Evolutionary conservation across 2,329 filamentous ascomycete genomes (phyloP).

Genomic region (Graphilbum ipis-grandicollis): DNA sequence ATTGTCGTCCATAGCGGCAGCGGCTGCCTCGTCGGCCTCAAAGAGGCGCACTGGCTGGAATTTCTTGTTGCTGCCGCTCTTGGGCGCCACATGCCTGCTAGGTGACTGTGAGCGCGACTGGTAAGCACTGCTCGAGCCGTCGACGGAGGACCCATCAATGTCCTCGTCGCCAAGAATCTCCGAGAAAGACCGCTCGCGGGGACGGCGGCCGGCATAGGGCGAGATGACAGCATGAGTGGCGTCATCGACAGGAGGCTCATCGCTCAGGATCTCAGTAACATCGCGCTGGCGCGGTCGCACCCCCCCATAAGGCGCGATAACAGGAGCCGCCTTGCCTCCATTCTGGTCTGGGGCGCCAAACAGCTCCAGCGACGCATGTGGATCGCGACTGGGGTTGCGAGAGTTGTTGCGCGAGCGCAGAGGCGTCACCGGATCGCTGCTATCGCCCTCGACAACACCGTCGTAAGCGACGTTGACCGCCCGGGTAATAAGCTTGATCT

Average conservation of each 20-base stretch:
- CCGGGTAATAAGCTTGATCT: slow-evolving; percentile 56
- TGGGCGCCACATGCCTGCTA: slow-evolving; percentile 27
- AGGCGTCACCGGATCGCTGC: slow-evolving; percentile 15
- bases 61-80: slow-evolving; percentile 41
- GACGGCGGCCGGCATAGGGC: slow-evolving; percentile 38
- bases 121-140: slow-evolving; percentile 6
- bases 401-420: slow-evolving; percentile 33
- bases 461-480: slow-evolving; percentile 40
- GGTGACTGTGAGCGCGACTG: slow-evolving; percentile 28
- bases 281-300: slow-evolving; percentile 46
- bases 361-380: slow-evolving; percentile 55
- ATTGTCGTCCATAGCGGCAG: slow-evolving; percentile 19
- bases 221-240: slow-evolving; percentile 13
- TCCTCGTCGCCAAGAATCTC: slow-evolving; percentile 50
- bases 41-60: slow-evolving; percentile 47
- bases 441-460: slow-evolving; percentile 10
- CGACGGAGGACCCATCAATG: slow-evolving; percentile 1
- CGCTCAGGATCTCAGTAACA: slow-evolving; percentile 54
- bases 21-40: slow-evolving; percentile 17
- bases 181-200: slow-evolving; percentile 44
- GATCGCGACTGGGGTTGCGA: slow-evolving; percentile 39
- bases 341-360: slow-evolving; percentile 51
- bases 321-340: slow-evolving; percentile 18
- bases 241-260: slow-evolving; percentile 24
- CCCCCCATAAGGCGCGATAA: slow-evolving; percentile 45